A percentile compares a stretch with the other conserved stretches of the same genome.
phyloP scores from a whole-genome alignment of 1,284 basidiomycete genomes.

The Ustilago sp. region DNA sequence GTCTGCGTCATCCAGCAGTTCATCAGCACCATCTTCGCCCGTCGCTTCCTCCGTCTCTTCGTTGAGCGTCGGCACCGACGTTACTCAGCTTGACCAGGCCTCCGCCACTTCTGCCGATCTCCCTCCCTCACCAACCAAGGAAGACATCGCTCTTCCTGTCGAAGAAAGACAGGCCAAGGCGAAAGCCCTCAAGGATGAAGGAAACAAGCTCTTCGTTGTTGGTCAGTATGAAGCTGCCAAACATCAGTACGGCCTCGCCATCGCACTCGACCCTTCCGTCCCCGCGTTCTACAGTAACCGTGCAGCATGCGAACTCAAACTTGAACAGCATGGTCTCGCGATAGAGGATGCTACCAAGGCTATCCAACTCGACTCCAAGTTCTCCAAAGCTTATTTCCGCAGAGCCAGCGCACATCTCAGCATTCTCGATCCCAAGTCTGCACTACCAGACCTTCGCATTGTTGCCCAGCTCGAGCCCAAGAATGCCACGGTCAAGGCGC shows the following conservation, averaged over 20 bases:
- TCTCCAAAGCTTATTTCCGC: constrained; percentile 91
- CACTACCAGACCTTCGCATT: constrained; percentile 62
- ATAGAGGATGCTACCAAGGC: constrained; percentile 75
- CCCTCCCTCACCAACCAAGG: constrained; percentile 51
- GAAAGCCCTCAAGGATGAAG: constrained; percentile 56
- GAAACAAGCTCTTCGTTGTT: constrained; percentile 63
- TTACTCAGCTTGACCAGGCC: constrained; percentile 42
- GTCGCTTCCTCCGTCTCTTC: constrained; percentile 39
- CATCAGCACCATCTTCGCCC: constrained; percentile 29
- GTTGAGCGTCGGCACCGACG: constrained; percentile 20
- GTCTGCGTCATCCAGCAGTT: constrained; percentile 28
- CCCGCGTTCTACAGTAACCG: constrained; percentile 64
- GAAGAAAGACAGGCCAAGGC: constrained; percentile 54
- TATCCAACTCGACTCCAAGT: constrained; percentile 87
- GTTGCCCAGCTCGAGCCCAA: constrained; percentile 87
- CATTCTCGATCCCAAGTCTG: constrained; percentile 74
- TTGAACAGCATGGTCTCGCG: constrained; percentile 68
- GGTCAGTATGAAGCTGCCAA: constrained; percentile 62
- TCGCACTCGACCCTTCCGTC: constrained; percentile 60
- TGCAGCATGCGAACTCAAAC: constrained; percentile 68
- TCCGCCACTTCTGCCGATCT: constrained; percentile 61
- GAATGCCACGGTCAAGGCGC: constrained; percentile 82
- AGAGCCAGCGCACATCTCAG: constrained; percentile 92
- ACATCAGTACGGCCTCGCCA: constrained; percentile 59
- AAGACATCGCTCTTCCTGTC: constrained; percentile 46